phyloP scores from a whole-genome alignment of 2,329 filamentous ascomycete genomes.

The Scytalidium lignicola region DNA sequence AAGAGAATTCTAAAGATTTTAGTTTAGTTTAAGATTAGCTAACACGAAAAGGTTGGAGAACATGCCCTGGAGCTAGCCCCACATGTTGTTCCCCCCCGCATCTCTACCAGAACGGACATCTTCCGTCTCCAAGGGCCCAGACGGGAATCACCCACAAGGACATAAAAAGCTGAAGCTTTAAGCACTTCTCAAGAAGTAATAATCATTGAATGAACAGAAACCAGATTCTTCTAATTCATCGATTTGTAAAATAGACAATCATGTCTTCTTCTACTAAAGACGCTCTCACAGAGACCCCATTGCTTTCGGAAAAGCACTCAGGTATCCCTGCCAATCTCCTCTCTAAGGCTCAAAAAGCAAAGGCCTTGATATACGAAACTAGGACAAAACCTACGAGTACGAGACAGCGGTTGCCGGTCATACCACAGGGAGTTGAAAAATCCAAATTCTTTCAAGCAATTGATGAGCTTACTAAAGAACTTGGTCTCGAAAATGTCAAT shows the following conservation, averaged over 20 bases:
- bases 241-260: neutral
- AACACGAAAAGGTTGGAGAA: too few relatives aligned
- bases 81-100: neutral
- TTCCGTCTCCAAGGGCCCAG: neutral
- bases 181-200: neutral
- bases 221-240: neutral
- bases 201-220: neutral
- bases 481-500: conserved; percentile 34
- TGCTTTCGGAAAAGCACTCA: conserved; percentile 33
- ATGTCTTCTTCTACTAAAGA: neutral
- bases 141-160: neutral
- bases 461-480: conserved; percentile 29
- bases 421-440: conserved; percentile 35
- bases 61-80: too few relatives aligned
- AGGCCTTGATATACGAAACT: conserved; percentile 29
- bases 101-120: neutral
- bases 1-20: too few relatives aligned
- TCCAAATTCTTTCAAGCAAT: conserved; percentile 30
- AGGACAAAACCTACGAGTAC: conserved; percentile 27
- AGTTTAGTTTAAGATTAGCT: too few relatives aligned
- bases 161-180: neutral
- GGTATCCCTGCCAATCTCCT: conserved; percentile 34
- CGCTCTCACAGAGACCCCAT: conserved; percentile 15
- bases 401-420: conserved; percentile 27
- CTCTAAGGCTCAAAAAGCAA: conserved; percentile 31